Evolutionary conservation across 2,329 filamentous ascomycete species (phyloP), one percentile per base, ranked within the genome.

Genomic region (Alternaria sp.): DNA sequence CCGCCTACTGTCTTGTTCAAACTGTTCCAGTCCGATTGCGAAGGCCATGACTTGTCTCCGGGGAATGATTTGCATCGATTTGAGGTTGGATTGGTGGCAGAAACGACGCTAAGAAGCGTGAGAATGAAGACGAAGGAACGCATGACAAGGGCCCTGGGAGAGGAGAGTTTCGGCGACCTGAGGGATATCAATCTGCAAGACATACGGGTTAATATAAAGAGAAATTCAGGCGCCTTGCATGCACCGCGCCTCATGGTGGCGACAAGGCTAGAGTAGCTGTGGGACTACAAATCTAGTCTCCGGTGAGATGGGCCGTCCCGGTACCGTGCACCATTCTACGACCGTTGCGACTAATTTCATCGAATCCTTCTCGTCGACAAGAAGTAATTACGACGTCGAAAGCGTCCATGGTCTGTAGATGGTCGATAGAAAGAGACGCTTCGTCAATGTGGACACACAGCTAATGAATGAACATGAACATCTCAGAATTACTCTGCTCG

Each of bases 31-130:
- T 64, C 60, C 0, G 41, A 22, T 18, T 43, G 45, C 0, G 66
- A 64, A 4, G 72, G 70, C 70, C 72, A 74, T 16, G 41, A 28
- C 10, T 50, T 46, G 45, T 73, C 72, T 34, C 69, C 69, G 5
- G 71, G 72, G n/a, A 70, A 70, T 6, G 43, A 44, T 25, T 68
- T 71, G 60, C 70, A 73, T n/a, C 40, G 41, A 45, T n/a, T 45
- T 9, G 54, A 27, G 22, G 55, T 20, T 30, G 57, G 56, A 4
- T 49, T 30, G 34, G 16, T 51, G n/a, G 55, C 60, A 22, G 41
- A 54, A 54, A 41, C 55, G 48, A 51, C 18, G 58, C 63, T 38
- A 44, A 34, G 16, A 58, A 60, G 36, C 51, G 51, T 34, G 54
- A 57, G 40, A 11, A 41, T n/a, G 12, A 52, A 10, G 52, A 49